Percentiles rank a stretch among this genome's conserved stretches.
These are phyloP conservation scores for Spizellomyces sp. DNA, from an alignment of 192 early-diverging fungal species.

Conservation along the genomic window DNA sequence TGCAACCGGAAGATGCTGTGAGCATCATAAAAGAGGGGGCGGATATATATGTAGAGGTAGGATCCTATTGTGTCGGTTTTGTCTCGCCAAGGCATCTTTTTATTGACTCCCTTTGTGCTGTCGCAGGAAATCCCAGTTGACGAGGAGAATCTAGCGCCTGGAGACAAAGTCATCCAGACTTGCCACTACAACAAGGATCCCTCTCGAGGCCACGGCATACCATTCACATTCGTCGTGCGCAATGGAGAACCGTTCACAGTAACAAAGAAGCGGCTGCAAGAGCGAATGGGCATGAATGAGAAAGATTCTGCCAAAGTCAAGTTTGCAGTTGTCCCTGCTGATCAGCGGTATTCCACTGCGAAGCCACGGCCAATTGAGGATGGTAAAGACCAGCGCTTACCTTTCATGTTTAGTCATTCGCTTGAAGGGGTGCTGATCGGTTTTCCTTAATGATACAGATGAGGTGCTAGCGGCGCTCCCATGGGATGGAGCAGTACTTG, in stretches of 20 bases:
- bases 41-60: constrained; percentile 18
- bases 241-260: constrained; percentile 69
- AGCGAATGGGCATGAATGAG: constrained; percentile 73
- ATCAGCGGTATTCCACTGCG: neutral
- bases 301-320: constrained; percentile 80
- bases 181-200: constrained; percentile 80
- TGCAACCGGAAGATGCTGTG: neutral
- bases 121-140: constrained; percentile 12
- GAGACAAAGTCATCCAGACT: constrained; percentile 57
- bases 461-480: constrained; percentile 38
- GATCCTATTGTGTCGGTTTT: neutral
- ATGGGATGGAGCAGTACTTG: constrained; percentile 29
- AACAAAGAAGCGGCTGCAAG: constrained; percentile 74
- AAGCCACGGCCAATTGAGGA: constrained; percentile 47
- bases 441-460: constrained; percentile 10
- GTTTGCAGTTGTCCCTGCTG: constrained; percentile 34
- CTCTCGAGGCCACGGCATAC: constrained; percentile 71
- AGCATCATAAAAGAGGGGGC: constrained; percentile 15
- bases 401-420: neutral
- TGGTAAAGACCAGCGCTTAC: constrained; percentile 29
- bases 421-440: too few species aligned
- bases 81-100: neutral
- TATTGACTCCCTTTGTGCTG: neutral
- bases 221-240: constrained; percentile 68
- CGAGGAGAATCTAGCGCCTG: constrained; percentile 35